phyloP scores from a whole-genome alignment of 768 basidiomycete genomes.

The Ephemerocybe angulata region DNA sequence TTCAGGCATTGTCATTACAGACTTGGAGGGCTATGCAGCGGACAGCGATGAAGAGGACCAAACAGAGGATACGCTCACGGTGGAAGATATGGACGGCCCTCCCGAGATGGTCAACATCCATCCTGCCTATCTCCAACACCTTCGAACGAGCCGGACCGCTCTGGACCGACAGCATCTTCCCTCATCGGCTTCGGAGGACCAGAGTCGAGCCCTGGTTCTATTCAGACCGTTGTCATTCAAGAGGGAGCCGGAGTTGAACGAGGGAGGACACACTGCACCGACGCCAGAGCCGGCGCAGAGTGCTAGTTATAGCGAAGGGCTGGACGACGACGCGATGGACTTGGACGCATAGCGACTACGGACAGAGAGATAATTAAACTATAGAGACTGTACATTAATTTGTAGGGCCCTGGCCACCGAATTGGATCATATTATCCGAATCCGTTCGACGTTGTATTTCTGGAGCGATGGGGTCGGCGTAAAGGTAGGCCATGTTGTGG shows the following conservation, averaged over 20 bases:
- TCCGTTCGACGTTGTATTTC: constrained; percentile 38
- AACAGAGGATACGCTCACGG: constrained; percentile 10
- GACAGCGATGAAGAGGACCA: constrained; percentile 38
- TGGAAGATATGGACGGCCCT: constrained; percentile 9
- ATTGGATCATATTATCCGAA: constrained; percentile 51
- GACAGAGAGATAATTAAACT: constrained; percentile 17
- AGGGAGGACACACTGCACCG: constrained; percentile 7
- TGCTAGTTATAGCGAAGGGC: too few relatives aligned
- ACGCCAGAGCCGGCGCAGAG: neutral
- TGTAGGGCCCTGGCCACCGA: constrained; percentile 32
- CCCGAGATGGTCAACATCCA: constrained; percentile 36
- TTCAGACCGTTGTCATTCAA: constrained; percentile 41
- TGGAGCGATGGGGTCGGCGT: constrained; percentile 32
- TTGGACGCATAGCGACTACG: constrained; percentile 33
- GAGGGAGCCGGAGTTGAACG: constrained; percentile 12
- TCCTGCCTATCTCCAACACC: constrained; percentile 40
- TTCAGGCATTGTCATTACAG: constrained; percentile 62
- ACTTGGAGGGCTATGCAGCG: constrained; percentile 49
- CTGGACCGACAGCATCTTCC: constrained; percentile 4
- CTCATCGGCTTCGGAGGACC: constrained; percentile 2
- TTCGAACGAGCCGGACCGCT: constrained; percentile 31
- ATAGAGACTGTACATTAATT: constrained; percentile 20
- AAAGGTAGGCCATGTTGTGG: constrained; percentile 44
- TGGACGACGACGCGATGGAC: constrained; percentile 48
- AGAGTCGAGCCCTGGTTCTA: constrained; percentile 51